phyloP scores from a whole-genome alignment of 805 yeast genomes.

The Barnettozyma sucrosica region DNA sequence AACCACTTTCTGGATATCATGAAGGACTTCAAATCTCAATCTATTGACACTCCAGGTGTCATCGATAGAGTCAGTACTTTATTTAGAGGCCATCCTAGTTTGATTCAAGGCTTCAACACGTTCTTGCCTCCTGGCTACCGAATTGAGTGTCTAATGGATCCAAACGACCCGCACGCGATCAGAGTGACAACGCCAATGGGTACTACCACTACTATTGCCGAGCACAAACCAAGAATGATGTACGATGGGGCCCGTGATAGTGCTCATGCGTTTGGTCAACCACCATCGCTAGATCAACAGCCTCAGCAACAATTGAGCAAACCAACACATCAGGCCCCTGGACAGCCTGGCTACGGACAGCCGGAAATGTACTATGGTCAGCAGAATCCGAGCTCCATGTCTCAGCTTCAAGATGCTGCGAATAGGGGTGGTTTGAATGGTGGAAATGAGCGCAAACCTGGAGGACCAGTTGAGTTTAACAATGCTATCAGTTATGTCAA shows the following conservation, averaged over 20 bases:
- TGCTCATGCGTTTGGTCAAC: conserved; percentile 6
- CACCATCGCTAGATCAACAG: conserved; percentile 9
- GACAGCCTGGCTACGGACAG: conserved; percentile 7
- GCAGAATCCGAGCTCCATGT: conserved; percentile 22
- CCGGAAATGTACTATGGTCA: conserved; percentile 10
- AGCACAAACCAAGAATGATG: conserved; percentile 16
- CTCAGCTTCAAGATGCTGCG: conserved; percentile 36
- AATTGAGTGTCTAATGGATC: conserved; percentile 85
- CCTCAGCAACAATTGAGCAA: conserved; percentile 7
- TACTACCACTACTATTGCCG: conserved; percentile 45
- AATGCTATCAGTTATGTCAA: conserved; percentile 96
- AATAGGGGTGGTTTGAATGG: conserved; percentile 18
- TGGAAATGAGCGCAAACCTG: conserved; percentile 20
- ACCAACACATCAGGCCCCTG: conserved; percentile 15
- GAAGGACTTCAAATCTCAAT: conserved; percentile 97
- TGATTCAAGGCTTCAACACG: conserved; percentile 96
- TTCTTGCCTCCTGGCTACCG: conserved; percentile 95
- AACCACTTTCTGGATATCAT: conserved; percentile 93
- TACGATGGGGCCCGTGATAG: conserved; percentile 12
- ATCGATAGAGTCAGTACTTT: conserved; percentile 89
- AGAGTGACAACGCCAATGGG: conserved; percentile 96
- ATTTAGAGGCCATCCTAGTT: conserved; percentile 87
- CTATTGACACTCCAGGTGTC: conserved; percentile 97
- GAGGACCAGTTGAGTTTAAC: conserved; percentile 85
- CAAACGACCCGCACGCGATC: conserved; percentile 86